Base-by-base conservation (phyloP, 108 stramenopile genomes). In the Cyclotella cryptica region DNA sequence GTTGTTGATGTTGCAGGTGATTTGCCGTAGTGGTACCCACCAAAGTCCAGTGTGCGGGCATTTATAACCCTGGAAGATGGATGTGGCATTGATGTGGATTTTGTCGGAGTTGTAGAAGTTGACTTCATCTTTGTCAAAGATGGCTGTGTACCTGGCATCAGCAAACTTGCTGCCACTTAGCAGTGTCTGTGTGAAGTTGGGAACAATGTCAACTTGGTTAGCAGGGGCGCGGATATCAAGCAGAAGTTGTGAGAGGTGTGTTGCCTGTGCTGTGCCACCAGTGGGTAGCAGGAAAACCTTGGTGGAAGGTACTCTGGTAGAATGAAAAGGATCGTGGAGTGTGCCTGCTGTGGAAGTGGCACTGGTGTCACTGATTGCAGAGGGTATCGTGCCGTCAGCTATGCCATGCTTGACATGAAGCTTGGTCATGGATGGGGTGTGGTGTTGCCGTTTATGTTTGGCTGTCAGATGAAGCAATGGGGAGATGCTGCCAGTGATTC, bases 61-160 rank as follows among this genome's bases (percentile, higher is more conserved):
- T 64, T 28, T 10, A 24, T 12, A 64, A 1, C 26, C 62, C 3
- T 28, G 26, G 28, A 64, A n/a, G 41, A 64, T 42, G n/a, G 15
- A 26, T 26, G 22, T 42, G 35, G 62, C 30, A 0, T 42, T 1
- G 6, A 35, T 35, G 35, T 35, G 35, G 35, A 35, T 35, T 35
- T 35, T 35, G 35, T 35, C 4, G 1, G 22, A 24, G 5, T 64
- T 28, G 28, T 30, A 64, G 28, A 64, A 64, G 30, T 64, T 64
- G 10, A 64, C 62, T 28, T 64, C 62, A 29, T 64, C 30, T 5
- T 64, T 64, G 62, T 64, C 4, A n/a, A 30, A 64, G 62, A 64
- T 35, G 26, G 62, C 28, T 0, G n/a, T 64, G 62, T 64, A 64
- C 0, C 35, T 28, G 15, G 28, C 62, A 3, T 26, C 28, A n/a